Percentiles rank a stretch among this genome's conserved stretches.
Evolutionary conservation across 768 basidiomycete species (phyloP).

Genomic region (Leccinum boreale): DNA sequence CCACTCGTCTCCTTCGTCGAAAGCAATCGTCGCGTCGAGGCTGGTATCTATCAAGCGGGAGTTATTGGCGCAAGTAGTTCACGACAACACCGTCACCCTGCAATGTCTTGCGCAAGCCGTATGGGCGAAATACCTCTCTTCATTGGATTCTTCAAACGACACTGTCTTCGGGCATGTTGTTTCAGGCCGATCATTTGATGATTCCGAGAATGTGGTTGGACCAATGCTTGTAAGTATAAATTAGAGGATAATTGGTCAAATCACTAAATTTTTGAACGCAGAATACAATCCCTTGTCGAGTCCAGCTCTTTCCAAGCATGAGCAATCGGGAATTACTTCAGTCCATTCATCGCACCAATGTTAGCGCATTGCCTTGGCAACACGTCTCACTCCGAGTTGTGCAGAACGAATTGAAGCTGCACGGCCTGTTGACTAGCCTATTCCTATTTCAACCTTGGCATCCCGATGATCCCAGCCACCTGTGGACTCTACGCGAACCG

Average conservation of each 20-base stretch:
- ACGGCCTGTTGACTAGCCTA: constrained; percentile 39
- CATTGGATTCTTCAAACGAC: constrained; percentile 26
- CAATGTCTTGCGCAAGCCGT: constrained; percentile 37
- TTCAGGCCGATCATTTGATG: constrained; percentile 40
- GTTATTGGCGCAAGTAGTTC: constrained; percentile 12
- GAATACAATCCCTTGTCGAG: constrained; percentile 47
- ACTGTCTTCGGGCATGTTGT: constrained; percentile 46
- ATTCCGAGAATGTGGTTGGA: constrained; percentile 43
- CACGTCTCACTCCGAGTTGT: constrained; percentile 44
- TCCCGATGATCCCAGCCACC: not conserved
- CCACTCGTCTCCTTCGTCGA: constrained; percentile 8
- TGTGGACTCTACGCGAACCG: constrained; percentile 24
- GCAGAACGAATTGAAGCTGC: constrained; percentile 32
- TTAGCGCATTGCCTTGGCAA: constrained; percentile 41
- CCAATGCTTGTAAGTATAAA: constrained; percentile 41
- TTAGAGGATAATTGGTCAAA: not conserved
- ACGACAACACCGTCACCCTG: constrained; percentile 28
- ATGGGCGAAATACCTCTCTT: constrained; percentile 27
- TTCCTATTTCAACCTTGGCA: constrained; percentile 42
- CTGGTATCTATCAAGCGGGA: constrained; percentile 10
- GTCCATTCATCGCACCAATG: constrained; percentile 36
- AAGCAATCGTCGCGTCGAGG: constrained; percentile 11
- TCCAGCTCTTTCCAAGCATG: constrained; percentile 26
- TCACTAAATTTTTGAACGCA: constrained; percentile 12
- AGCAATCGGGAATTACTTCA: constrained; percentile 35